phyloP scores from a whole-genome alignment of 768 basidiomycete genomes.

The Chalciporus pseudorubinellus region DNA sequence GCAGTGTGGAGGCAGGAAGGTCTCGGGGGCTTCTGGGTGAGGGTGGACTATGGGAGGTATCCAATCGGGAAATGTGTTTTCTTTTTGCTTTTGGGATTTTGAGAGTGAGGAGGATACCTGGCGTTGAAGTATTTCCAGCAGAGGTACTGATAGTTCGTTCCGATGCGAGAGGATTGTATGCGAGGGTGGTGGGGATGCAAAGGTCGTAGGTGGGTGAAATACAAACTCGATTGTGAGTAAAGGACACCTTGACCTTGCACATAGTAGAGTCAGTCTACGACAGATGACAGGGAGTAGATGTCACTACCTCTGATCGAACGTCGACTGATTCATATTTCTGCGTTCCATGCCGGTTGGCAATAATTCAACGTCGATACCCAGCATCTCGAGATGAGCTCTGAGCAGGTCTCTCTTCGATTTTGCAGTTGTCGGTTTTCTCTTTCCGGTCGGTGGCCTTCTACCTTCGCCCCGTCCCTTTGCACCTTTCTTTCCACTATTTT shows the following conservation, averaged over 20 bases:
- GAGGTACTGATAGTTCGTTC: conserved; percentile 47
- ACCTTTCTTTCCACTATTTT: conserved; percentile 19
- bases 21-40: conserved; percentile 53
- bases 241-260: conserved; percentile 59
- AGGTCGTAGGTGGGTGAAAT: conserved; percentile 55
- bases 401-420: conserved; percentile 61
- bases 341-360: conserved; percentile 83
- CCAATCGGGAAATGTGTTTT: conserved; percentile 52
- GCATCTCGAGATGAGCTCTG: conserved; percentile 61
- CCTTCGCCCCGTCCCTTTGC: conserved; percentile 24
- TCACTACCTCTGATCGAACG: conserved; percentile 77
- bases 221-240: conserved; percentile 73
- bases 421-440: conserved; percentile 34
- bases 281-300: conserved; percentile 10
- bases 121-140: conserved; percentile 49
- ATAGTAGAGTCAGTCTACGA: conserved; percentile 12
- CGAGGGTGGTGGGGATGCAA: conserved; percentile 38
- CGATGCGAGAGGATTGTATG: conserved; percentile 63
- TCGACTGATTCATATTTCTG: conserved; percentile 73
- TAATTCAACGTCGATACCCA: conserved; percentile 72
- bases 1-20: conserved; percentile 56
- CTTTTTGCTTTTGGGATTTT: conserved; percentile 45
- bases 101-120: conserved; percentile 32
- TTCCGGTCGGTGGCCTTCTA: conserved; percentile 22
- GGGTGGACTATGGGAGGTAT: conserved; percentile 49